A percentile compares a stretch with the other conserved stretches of the same genome.
These are phyloP conservation scores for Daldinia grandis DNA, from an alignment of 495 filamentous ascomycete genomes.

Conservation along the genomic window DNA sequence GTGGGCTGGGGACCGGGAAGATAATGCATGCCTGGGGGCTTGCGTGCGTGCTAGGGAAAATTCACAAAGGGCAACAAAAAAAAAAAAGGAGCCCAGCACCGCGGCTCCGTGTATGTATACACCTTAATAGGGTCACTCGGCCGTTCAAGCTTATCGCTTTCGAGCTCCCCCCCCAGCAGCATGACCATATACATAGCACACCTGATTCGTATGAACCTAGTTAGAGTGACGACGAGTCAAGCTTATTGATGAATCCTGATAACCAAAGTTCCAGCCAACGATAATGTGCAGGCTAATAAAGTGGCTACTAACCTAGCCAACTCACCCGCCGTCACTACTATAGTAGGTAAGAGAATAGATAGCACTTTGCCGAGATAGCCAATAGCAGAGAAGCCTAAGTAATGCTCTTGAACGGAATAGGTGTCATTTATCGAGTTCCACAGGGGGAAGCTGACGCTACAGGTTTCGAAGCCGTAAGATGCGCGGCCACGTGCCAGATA, in stretches of 20 bases:
- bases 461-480: conserved; percentile 1
- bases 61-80: conserved; percentile 18
- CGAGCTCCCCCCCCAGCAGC: conserved; percentile 1
- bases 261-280: conserved; percentile 10
- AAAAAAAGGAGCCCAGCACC: conserved; percentile 23
- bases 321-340: neutral
- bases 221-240: conserved; percentile 10
- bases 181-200: conserved; percentile 7
- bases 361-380: conserved; percentile 35
- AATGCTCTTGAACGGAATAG: conserved; percentile 13
- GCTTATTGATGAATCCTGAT: conserved; percentile 15
- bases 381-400: conserved; percentile 19
- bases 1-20: conserved; percentile 40
- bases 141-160: conserved; percentile 31
- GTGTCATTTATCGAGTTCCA: conserved; percentile 28
- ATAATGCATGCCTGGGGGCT: conserved; percentile 39
- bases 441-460: conserved; percentile 18
- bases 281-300: conserved; percentile 12
- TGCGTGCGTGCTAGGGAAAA: conserved; percentile 36
- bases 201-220: conserved; percentile 12
- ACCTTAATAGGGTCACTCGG: conserved; percentile 29
- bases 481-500: conserved; percentile 22
- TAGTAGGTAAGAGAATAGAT: neutral
- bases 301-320: conserved; percentile 8
- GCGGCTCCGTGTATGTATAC: conserved; percentile 21